A percentile compares a stretch with the other conserved stretches of the same genome.
Conservation (phyloP, 257 asterid genomes). For the Fraxinus cuspidata region DNA sequence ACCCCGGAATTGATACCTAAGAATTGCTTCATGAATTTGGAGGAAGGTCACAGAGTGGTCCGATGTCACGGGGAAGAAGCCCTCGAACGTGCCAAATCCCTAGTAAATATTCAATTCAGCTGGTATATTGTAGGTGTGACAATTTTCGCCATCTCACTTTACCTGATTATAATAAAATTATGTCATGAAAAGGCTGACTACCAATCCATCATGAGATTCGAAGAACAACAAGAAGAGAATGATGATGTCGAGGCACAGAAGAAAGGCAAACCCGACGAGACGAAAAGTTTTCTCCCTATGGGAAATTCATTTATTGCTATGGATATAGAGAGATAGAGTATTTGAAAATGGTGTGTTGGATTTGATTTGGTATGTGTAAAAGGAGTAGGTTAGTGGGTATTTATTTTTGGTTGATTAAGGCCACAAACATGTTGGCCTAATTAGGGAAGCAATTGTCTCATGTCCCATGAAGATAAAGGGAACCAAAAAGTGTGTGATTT, state of each 20-base stretch:
- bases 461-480: background rate
- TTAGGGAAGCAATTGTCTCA: conserved; percentile 4
- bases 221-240: conserved; percentile 31
- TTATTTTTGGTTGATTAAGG: conserved; percentile 28
- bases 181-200: conserved; percentile 45
- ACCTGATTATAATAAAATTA: conserved; percentile 37
- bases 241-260: conserved; percentile 66
- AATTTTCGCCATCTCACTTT: conserved; percentile 39
- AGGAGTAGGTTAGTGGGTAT: conserved; percentile 7
- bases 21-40: conserved; percentile 64
- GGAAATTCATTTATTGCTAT: conserved; percentile 33
- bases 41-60: conserved; percentile 70
- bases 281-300: conserved; percentile 45
- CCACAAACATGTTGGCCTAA: conserved; percentile 33
- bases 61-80: conserved; percentile 66
- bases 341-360: background rate
- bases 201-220: conserved; percentile 42
- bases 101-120: conserved; percentile 76
- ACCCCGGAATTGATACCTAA: conserved; percentile 66
- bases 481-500: conserved; percentile 1
- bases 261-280: conserved; percentile 26
- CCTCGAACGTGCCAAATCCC: conserved; percentile 68
- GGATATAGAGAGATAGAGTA: conserved; percentile 51
- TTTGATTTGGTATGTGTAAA: conserved; percentile 9
- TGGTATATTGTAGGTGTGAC: conserved; percentile 62